Conservation (phyloP, 306 rosid genomes). For the Glycine soja region DNA sequence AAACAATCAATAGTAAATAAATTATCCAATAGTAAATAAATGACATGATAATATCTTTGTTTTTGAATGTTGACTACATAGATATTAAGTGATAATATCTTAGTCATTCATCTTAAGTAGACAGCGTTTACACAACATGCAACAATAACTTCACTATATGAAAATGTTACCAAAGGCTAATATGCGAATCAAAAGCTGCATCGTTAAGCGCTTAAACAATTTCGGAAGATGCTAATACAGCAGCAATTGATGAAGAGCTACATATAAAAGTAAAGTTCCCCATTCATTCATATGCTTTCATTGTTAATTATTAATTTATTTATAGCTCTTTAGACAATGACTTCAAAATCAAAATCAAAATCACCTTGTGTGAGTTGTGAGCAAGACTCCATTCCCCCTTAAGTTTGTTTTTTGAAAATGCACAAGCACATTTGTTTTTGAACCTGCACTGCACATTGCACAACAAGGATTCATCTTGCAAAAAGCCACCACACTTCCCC, state of each 20-base stretch:
- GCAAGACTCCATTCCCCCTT: slow-evolving; percentile 49
- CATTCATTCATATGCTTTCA: neutral
- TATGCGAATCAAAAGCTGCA: neutral
- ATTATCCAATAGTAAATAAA: neutral
- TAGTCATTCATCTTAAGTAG: no score
- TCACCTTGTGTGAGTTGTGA: slow-evolving; percentile 32
- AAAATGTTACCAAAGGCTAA: neutral
- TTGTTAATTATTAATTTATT: slow-evolving; percentile 11
- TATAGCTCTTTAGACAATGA: slow-evolving; percentile 37
- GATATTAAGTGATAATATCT: no score
- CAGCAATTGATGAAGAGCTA: neutral
- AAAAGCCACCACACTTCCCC: neutral
- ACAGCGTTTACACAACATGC: no score
- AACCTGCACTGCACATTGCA: slow-evolving; percentile 9
- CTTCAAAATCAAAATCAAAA: slow-evolving; percentile 32
- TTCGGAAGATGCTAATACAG: neutral
- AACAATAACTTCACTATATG: no score
- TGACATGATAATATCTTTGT: neutral
- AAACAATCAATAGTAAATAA: neutral
- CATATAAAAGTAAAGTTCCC: neutral
- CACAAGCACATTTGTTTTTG: slow-evolving; percentile 45
- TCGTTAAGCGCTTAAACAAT: neutral
- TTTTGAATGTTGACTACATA: neutral
- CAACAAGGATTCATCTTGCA: slow-evolving; percentile 36
- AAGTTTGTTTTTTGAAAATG: slow-evolving; percentile 37